Conservation (phyloP, 192 early-diverging fungal species). For the Umbelopsis sp. region DNA sequence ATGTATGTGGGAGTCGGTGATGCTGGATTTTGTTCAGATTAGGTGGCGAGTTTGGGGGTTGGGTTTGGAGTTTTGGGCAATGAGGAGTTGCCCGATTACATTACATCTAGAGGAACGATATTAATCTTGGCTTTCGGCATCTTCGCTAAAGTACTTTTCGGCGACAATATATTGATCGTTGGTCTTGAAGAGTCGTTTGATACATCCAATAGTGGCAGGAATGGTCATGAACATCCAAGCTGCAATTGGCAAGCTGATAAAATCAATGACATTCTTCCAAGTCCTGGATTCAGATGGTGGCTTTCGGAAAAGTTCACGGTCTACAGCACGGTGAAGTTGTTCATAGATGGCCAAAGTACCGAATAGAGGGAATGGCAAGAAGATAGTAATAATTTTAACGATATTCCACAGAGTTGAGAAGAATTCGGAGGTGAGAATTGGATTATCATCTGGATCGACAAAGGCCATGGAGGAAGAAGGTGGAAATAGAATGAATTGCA, state of each 20-base stretch:
- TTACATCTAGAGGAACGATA: constrained; percentile 16
- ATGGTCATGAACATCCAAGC: constrained; percentile 55
- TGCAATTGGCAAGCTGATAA: constrained; percentile 43
- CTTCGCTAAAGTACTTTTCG: constrained; percentile 42
- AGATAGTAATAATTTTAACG: constrained; percentile 42
- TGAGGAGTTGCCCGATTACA: constrained; percentile 13
- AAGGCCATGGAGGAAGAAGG: constrained; percentile 30
- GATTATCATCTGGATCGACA: constrained; percentile 38
- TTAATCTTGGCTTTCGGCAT: constrained; percentile 16
- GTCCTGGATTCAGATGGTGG: constrained; percentile 35
- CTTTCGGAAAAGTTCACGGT: constrained; percentile 46
- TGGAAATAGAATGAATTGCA: constrained; percentile 45
- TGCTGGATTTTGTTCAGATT: constrained; percentile 15
- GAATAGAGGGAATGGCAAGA: constrained; percentile 47
- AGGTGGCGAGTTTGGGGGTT: background rate
- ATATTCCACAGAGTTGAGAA: constrained; percentile 43
- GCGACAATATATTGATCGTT: constrained; percentile 45
- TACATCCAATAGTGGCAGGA: constrained; percentile 45
- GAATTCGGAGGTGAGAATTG: constrained; percentile 42
- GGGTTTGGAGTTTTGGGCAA: background rate
- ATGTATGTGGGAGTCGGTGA: background rate
- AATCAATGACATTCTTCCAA: constrained; percentile 42
- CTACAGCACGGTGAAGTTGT: constrained; percentile 41
- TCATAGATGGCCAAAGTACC: constrained; percentile 48
- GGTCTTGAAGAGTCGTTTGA: constrained; percentile 39